Base-by-base conservation (phyloP, 768 basidiomycete genomes). In the Lactarius pseudohatsudake region DNA sequence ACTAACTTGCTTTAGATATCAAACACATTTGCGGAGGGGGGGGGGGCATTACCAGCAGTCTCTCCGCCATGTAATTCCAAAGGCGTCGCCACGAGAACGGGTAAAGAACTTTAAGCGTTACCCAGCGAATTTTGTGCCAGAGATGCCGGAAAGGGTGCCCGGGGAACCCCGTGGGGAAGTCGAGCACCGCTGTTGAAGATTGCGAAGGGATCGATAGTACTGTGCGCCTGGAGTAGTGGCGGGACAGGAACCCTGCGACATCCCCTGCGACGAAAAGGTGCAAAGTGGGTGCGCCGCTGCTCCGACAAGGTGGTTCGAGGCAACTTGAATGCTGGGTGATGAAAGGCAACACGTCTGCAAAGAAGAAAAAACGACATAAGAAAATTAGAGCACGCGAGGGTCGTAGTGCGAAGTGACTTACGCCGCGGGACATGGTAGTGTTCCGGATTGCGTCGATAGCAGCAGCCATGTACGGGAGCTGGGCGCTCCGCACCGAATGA, bases 391-490 rank as follows among this genome's bases (percentile, higher is more conserved):
- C 11, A 8, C n/a, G 15, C 8, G 30, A 36, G 4, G 4, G n/a
- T 20, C n/a, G 5, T 26, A 7, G 36, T 38, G 36, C 38, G 16
- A 32, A 45, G 65, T 32, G 45, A 47, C 65, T 4, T 58, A 66
- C 65, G 3, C 10, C n/a, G 56, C 34, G 55, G 56, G 55, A 50
- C 55, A 36, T 57, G 4, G 50, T 22, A 20, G 9, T 20, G 38
- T 47, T 30, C 38, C 47, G 59, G 60, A 50, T 32, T 41, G 55
- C 2, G 22, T 62, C 28, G 28, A 18, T 13, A 16, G 20, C 1
- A 20, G n/a, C 36, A 13, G 9, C 53, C n/a, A 26, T 34, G 47
- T 32, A 18, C 9, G 58, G 40, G 28, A 41, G 18, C 41, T 32
- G 40, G 50, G 30, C 43, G 22, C n/a, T 53, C 45, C 11, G 55